These are phyloP conservation scores for Serendipita sp. DNA, from an alignment of 768 basidiomycete species.

Conservation along the genomic window DNA sequence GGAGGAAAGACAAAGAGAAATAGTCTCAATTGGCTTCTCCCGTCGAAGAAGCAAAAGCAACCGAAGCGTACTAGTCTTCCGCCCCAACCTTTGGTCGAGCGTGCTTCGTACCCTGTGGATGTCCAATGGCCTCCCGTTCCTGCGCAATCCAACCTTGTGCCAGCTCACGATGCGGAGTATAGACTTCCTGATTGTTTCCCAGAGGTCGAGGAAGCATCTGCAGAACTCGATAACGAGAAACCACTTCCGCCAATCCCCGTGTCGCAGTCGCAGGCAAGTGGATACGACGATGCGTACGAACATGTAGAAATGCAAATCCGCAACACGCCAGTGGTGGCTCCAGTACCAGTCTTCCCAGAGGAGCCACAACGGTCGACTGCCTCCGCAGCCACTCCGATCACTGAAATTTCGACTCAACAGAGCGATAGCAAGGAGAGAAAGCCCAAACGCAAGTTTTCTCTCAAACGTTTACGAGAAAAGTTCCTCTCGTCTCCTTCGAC, in stretches of 20 bases:
- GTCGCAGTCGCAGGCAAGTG: background rate
- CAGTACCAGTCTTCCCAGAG: background rate
- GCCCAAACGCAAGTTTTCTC: slow-evolving; percentile 1
- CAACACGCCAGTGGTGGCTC: background rate
- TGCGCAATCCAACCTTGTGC: background rate
- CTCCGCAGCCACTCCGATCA: background rate
- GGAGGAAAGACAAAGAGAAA: background rate
- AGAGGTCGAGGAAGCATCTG: background rate
- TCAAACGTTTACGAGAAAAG: background rate
- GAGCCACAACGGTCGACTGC: background rate
- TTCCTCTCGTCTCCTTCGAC: background rate
- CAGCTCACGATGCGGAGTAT: background rate
- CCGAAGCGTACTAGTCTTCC: background rate
- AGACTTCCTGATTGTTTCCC: background rate
- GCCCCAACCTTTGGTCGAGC: background rate
- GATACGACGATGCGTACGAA: background rate
- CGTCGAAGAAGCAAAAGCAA: background rate
- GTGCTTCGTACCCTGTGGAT: background rate
- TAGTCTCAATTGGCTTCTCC: background rate
- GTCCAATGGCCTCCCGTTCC: background rate
- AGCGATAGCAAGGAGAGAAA: background rate
- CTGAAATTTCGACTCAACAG: no score
- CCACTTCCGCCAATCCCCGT: background rate
- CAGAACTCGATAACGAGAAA: background rate
- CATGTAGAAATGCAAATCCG: background rate